phyloP scores from a whole-genome alignment of 2,329 filamentous ascomycete genomes.

The Fusarium sp. region DNA sequence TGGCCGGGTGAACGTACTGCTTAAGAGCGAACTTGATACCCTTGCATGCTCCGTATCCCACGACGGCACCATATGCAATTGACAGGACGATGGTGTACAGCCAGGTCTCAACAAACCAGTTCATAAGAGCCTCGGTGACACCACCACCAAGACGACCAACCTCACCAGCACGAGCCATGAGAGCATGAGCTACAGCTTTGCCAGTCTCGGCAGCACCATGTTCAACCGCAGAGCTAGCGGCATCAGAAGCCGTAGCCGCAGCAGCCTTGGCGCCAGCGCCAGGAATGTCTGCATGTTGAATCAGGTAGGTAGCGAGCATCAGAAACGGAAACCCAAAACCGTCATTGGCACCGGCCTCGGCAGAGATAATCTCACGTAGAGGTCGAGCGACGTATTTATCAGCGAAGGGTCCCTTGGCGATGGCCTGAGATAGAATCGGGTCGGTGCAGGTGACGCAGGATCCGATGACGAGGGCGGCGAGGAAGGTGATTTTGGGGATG shows the following conservation, averaged over 20 bases:
- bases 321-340: slow-evolving; percentile 72
- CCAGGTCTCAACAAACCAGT: slow-evolving; percentile 70
- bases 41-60: slow-evolving; percentile 59
- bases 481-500: slow-evolving; percentile 65
- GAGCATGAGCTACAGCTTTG: not conserved
- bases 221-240: not conserved
- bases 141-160: slow-evolving; percentile 65
- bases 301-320: slow-evolving; percentile 48
- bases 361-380: slow-evolving; percentile 70
- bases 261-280: not conserved
- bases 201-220: not conserved
- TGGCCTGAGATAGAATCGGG: slow-evolving; percentile 1
- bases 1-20: slow-evolving; percentile 46
- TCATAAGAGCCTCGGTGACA: slow-evolving; percentile 61
- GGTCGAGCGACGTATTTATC: slow-evolving; percentile 69
- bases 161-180: slow-evolving; percentile 3
- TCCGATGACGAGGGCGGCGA: slow-evolving; percentile 67
- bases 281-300: slow-evolving; percentile 44
- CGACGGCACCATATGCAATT: slow-evolving; percentile 61
- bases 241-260: not conserved
- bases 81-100: slow-evolving; percentile 67
- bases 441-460: slow-evolving; percentile 71
- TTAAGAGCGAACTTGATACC: not conserved
- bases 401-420: slow-evolving; percentile 55
- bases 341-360: slow-evolving; percentile 71